Percentiles rank a stretch among this genome's conserved stretches.
These are phyloP conservation scores for Pythium sukuiense DNA, from an alignment of 352 stramenopile species.

Conservation along the genomic window DNA sequence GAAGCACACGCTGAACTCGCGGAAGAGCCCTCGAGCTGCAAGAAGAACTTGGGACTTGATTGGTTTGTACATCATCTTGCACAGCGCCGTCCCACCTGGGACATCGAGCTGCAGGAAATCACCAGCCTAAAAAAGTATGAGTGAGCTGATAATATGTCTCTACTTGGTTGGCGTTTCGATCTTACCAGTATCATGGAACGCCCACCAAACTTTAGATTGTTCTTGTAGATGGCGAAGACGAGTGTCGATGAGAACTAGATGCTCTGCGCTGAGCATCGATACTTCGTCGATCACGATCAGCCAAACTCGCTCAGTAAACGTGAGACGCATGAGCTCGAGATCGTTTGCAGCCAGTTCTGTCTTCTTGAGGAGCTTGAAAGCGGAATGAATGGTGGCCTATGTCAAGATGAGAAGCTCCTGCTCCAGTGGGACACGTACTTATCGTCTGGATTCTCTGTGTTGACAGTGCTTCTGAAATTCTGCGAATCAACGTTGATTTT, in stretches of 20 bases:
- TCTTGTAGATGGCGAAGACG: constrained; percentile 6
- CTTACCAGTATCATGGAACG: constrained; percentile 23
- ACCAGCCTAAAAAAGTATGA: background rate
- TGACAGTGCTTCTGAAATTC: background rate
- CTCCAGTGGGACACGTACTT: constrained; percentile 6
- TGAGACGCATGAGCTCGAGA: constrained; percentile 18
- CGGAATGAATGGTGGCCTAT: constrained; percentile 1
- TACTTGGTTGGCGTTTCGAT: too few relatives aligned
- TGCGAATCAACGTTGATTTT: background rate
- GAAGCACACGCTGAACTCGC: constrained; percentile 5
- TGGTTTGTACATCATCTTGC: constrained; percentile 4
- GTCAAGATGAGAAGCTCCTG: background rate
- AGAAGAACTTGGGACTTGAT: background rate
- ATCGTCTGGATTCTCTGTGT: background rate
- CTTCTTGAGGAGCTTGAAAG: background rate
- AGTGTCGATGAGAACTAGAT: constrained; percentile 20
- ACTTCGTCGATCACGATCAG: constrained; percentile 29
- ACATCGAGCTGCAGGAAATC: constrained; percentile 11
- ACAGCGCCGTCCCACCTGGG: background rate
- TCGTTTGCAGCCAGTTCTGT: background rate
- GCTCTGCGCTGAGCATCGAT: constrained; percentile 22
- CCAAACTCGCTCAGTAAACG: constrained; percentile 18
- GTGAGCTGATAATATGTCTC: background rate
- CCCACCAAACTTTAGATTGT: constrained; percentile 17
- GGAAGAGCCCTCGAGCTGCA: background rate